Base-by-base conservation (phyloP, 768 basidiomycete species). In the Amanita exitialis region DNA sequence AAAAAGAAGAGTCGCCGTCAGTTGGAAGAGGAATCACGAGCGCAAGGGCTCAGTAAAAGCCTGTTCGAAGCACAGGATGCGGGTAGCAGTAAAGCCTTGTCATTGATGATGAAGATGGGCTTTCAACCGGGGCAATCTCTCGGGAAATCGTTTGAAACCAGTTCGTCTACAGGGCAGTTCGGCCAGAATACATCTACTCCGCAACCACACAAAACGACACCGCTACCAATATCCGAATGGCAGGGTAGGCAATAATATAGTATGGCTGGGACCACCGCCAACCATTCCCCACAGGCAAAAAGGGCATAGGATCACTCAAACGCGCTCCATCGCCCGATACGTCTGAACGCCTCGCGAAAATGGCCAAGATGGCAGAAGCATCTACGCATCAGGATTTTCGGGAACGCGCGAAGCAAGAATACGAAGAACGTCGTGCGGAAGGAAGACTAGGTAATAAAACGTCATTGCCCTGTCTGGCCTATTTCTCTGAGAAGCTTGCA, bases 81-180 rank as follows among this genome's bases (percentile, higher is more conserved):
- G 62, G 84, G 76, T 2, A 47, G 27, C 38, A 90, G 78, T 69
- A 92, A 90, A 63, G 90, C 90, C 6, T 69, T 92, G 49, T 76
- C 78, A 13, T 91, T 93, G 71, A 93, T 93, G 90, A 80, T 86
- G 77, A 91, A 87, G 69, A 92, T 92, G 90, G 90, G 90, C 1
- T 93, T 89, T 70, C 85, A 84, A 67, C 81, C 86, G 2, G 90
- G 90, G 13, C 80, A 90, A 63, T 73, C 86, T 12, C 73, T 92
- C 25, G 89, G 90, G 15, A 72, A 66, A 27, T 7, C 32, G 8
- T 13, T 4, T 10, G 43, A 44, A 6, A 23, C 25, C 8, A 41
- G 27, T 23, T 6, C 28, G 21, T 20, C 39, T 10, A 20, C 6
- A 4, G 50, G 37, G 42, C 50, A 23, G 21, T 44, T 28, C 38